phyloP scores from a whole-genome alignment of 164 flowering plant genomes.

The Aristolochia fimbriata region DNA sequence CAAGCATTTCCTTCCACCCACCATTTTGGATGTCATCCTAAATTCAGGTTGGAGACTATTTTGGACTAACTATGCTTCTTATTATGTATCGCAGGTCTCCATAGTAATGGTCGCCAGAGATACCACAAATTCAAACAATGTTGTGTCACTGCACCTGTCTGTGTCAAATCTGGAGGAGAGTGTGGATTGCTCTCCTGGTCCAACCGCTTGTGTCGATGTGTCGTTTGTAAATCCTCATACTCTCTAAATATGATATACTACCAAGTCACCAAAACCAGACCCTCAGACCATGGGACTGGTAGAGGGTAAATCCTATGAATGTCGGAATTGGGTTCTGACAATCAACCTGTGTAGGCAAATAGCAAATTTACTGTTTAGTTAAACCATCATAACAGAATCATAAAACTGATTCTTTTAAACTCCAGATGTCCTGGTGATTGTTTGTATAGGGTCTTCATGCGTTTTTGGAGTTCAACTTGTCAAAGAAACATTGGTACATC shows the following conservation, averaged over 20 bases:
- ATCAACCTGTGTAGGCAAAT: conserved; percentile 7
- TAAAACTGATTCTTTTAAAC: conserved; percentile 17
- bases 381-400: neutral
- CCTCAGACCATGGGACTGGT: conserved; percentile 1
- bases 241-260: conserved; percentile 1
- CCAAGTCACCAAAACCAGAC: too few relatives aligned
- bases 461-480: neutral
- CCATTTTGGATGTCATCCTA: too few relatives aligned
- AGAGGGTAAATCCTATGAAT: conserved; percentile 29
- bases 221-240: conserved; percentile 31
- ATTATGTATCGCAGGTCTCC: conserved; percentile 52
- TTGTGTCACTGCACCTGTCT: conserved; percentile 38
- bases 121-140: conserved; percentile 27
- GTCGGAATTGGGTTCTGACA: conserved; percentile 49
- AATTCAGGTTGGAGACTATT: too few relatives aligned
- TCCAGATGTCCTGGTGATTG: conserved; percentile 1
- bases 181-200: conserved; percentile 27
- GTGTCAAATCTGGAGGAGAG: conserved; percentile 29
- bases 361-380: too few relatives aligned
- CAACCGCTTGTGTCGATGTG: conserved; percentile 9
- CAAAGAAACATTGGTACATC: neutral
- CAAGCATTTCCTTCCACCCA: too few relatives aligned
- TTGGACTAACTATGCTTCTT: too few relatives aligned
- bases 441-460: conserved; percentile 3
- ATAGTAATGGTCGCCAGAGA: conserved; percentile 60